Evolutionary conservation across 2,329 filamentous ascomycete genomes (phyloP).

Genomic region (Sporothrix globosa): DNA sequence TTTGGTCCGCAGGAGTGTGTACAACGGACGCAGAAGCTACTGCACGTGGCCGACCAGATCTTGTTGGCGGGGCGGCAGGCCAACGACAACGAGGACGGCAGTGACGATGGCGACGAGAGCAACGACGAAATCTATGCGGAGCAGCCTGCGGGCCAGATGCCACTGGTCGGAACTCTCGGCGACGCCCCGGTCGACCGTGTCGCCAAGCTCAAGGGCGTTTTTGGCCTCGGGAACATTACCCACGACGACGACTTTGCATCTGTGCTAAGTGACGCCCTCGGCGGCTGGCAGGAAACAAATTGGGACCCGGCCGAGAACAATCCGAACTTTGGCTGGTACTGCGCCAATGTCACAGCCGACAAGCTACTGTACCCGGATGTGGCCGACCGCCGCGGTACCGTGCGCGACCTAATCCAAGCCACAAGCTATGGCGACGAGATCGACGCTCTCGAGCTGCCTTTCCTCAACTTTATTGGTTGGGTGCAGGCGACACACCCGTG

Average conservation of each 20-base stretch:
- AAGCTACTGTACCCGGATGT: slow-evolving; percentile 50
- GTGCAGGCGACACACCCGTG: slow-evolving; percentile 41
- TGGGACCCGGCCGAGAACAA: slow-evolving; percentile 56
- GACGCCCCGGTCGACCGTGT: slow-evolving; percentile 30
- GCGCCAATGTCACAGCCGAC: slow-evolving; percentile 51
- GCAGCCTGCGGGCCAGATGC: neutral
- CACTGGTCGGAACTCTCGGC: neutral
- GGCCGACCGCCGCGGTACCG: slow-evolving; percentile 43
- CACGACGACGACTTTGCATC: slow-evolving; percentile 55
- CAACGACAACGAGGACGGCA: slow-evolving; percentile 46
- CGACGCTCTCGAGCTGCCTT: slow-evolving; percentile 46
- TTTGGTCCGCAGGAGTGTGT: slow-evolving; percentile 65
- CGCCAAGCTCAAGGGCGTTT: slow-evolving; percentile 47
- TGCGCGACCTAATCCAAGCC: slow-evolving; percentile 47
- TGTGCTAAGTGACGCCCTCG: slow-evolving; percentile 48
- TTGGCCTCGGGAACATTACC: slow-evolving; percentile 52
- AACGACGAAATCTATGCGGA: neutral
- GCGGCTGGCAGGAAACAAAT: slow-evolving; percentile 53
- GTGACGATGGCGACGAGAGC: neutral
- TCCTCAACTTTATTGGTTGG: slow-evolving; percentile 59
- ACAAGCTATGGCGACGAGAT: slow-evolving; percentile 49
- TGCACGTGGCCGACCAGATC: slow-evolving; percentile 56
- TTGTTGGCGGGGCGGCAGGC: slow-evolving; percentile 46
- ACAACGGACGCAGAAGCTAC: slow-evolving; percentile 61
- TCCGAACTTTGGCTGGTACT: slow-evolving; percentile 53